Base-by-base conservation (phyloP, 2,329 filamentous ascomycete species). In the Penicillium sp. region DNA sequence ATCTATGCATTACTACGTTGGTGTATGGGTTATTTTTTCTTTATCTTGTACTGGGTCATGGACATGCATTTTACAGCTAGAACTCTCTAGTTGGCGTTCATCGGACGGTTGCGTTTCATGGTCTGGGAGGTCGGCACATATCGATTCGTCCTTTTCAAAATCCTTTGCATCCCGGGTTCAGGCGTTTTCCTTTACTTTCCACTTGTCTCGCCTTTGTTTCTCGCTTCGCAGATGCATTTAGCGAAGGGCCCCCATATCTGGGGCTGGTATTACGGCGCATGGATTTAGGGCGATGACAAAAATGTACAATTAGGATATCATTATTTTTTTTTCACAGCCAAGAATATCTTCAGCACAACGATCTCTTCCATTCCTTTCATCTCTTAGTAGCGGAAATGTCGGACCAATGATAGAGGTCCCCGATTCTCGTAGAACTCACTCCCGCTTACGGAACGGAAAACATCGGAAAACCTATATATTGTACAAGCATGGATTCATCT, bases 1-100 rank as follows among this genome's bases (percentile, higher is more conserved):
- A 41, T 57, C 31, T 55, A 39, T 50, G 44, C 48, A 53, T 61
- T 55, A 33, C 35, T 52, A 41, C 33, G 21, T 53, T 45, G 49
- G 38, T 59, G 5, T 33, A 33, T 33, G 27, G 27, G 12, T 51
- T 56, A n/a, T 53, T 49, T 54, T 49, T 59, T 43, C 17, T 39
- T 38, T 36, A 49, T 55, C 19, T 19, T 36, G 19, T 47, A 53
- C 29, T 39, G 21, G 55, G 55, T 42, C 49, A 57, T 57, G 35
- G 27, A 48, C 29, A 47, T 57, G 55, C 35, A 53, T 53, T 45
- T 53, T 53, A 31, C 55, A 38, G 41, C 55, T 43, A 47, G 49
- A 41, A 48, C 35, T 45, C 49, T 57, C 43, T 53, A 49, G 55
- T 53, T 57, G 49, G 55, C 55, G 42, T 57, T 57, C 31, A 53